Evolutionary conservation across 169 alveolate genomes (phyloP).

Genomic region (Plasmodium ovale): DNA sequence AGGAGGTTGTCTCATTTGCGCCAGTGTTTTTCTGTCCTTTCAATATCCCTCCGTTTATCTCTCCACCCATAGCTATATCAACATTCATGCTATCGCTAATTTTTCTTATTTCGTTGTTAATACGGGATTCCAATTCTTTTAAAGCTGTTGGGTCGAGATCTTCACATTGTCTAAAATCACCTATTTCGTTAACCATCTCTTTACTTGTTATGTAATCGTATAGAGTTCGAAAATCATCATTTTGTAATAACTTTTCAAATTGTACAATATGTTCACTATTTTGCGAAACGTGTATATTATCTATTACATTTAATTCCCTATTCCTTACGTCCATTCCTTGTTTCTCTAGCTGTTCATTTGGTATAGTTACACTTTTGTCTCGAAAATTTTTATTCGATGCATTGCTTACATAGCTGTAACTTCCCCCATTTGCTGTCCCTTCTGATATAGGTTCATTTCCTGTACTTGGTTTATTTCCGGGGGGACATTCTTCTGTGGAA

Average conservation of each 20-base stretch:
- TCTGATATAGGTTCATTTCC: no score
- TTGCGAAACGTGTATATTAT: conserved; percentile 27
- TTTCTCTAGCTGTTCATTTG: no score
- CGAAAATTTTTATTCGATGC: no score
- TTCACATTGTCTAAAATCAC: not conserved
- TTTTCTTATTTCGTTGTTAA: conserved; percentile 19
- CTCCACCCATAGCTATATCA: not conserved
- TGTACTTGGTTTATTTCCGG: no score
- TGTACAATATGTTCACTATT: not conserved
- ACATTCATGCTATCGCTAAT: conserved; percentile 31
- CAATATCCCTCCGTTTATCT: not conserved
- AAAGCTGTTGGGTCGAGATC: not conserved
- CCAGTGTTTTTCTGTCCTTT: not conserved
- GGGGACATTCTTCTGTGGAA: no score
- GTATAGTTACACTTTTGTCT: no score
- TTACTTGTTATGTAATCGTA: conserved; percentile 31
- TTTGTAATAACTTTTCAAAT: conserved; percentile 22
- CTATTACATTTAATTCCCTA: no score
- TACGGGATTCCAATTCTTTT: conserved; percentile 8
- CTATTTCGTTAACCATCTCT: conserved; percentile 15
- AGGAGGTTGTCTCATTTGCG: not conserved
- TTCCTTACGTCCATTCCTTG: no score
- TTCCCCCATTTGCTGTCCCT: no score
- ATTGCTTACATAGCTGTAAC: no score
- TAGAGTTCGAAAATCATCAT: conserved; percentile 36